Base-by-base conservation (phyloP, 192 early-diverging fungal genomes). In the Ramicandelaber brevisporus region DNA sequence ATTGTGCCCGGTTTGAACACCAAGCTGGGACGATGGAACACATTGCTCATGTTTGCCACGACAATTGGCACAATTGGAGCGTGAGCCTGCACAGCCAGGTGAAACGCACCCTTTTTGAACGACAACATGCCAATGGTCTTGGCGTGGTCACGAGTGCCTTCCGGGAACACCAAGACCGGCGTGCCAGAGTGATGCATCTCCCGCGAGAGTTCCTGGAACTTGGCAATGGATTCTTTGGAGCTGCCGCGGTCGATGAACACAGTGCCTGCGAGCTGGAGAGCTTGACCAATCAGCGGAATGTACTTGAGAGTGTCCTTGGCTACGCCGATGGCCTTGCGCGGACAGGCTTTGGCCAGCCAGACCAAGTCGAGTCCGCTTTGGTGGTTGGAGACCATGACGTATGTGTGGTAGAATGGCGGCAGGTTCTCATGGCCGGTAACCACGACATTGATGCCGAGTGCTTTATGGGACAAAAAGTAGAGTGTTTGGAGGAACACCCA, bases 31-130 rank as follows among this genome's bases (percentile, higher is more conserved):
- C 44, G 34, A 18, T 53, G 18, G 48, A 54, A 60, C 8, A 59
- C 21, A 34, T 49, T 53, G 38, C 50, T 38, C 22, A 69, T 68
- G 26, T 78, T 73, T 22, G 70, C 65, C 17, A 69, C 48, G 1
- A 96, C 81, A 28, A 96, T 62, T 6, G 86, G 86, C 10, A 92
- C 57, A 30, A 96, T 63, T 3, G 90, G 90, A 4, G 81, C 68
- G 18, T 63, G 53, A 3, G 77, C 70, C 36, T 83, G 81, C 34
- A 80, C 73, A n/a, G 90, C 90, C 34, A 90, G 53, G 38, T 86
- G 67, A 45, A 96, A 96, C 4, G 82, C 90, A 4, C 90, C 90
- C 50, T 78, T 75, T 52, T 96, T 96, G 58, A 96, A 92, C 0
- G 80, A 81, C 30, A 90, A 50, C 33, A 96, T 29, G 29, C 61